Percentiles rank a stretch among this genome's conserved stretches.
Conservation (phyloP, 495 filamentous ascomycete species). For the Staphylotrichum tortipilum region DNA sequence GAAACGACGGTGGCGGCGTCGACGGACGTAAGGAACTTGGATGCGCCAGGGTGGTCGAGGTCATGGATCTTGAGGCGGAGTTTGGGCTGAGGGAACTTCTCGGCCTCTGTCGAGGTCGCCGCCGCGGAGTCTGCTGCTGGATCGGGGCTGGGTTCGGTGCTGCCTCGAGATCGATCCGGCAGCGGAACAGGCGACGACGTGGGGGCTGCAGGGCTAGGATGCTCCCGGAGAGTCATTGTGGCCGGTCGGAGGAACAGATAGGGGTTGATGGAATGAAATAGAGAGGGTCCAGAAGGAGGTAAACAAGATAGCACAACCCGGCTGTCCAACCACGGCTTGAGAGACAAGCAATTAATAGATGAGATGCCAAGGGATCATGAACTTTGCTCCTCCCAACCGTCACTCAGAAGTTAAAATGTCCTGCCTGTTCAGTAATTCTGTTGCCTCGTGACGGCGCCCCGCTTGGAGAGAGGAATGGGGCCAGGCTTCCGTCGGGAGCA, state of each 20-base stretch:
- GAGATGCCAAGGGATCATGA: too few species aligned
- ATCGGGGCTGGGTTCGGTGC: background rate
- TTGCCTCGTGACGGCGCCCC: background rate
- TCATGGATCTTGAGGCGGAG: slow-evolving; percentile 65
- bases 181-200: background rate
- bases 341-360: too few species aligned
- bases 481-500: background rate
- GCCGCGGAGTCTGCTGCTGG: background rate
- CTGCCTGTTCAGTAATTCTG: background rate
- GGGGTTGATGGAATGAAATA: background rate
- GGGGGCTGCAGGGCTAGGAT: background rate
- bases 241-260: background rate
- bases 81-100: slow-evolving; percentile 45
- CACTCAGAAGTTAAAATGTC: too few species aligned
- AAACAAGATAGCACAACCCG: background rate
- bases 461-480: background rate
- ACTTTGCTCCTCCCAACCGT: too few species aligned
- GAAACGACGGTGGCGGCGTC: slow-evolving; percentile 51
- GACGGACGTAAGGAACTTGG: slow-evolving; percentile 53
- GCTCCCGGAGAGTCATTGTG: slow-evolving; percentile 1
- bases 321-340: too few species aligned
- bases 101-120: background rate
- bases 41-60: slow-evolving; percentile 53
- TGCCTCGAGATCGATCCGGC: background rate
- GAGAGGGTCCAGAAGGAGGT: background rate